Evolutionary conservation across 106 monocot species (phyloP).

Genomic region (Iris macrosiphon): DNA sequence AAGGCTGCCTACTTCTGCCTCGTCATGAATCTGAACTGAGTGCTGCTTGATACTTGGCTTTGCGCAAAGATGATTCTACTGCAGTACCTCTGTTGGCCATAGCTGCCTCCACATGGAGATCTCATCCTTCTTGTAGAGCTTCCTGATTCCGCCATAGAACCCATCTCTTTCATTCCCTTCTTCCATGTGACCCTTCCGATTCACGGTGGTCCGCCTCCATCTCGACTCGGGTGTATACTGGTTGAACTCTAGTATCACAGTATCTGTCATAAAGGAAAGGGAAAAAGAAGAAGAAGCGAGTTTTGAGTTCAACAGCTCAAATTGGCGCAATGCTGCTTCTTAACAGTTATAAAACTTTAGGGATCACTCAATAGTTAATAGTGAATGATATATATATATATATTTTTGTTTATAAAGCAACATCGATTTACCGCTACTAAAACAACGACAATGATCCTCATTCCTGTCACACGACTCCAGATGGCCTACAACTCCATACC

Average conservation of each 20-base stretch:
- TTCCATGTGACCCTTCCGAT: slow-evolving; percentile 50
- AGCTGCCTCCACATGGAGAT: slow-evolving; percentile 48
- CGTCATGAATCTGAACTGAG: too few species aligned
- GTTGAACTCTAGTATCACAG: slow-evolving; percentile 58
- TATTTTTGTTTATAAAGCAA: too few species aligned
- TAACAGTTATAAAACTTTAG: too few species aligned
- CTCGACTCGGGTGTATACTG: slow-evolving; percentile 50
- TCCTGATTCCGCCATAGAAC: slow-evolving; percentile 79
- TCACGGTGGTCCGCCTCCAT: slow-evolving; percentile 42
- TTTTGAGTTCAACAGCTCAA: too few species aligned
- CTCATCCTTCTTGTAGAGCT: slow-evolving; percentile 44
- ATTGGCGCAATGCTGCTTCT: too few species aligned
- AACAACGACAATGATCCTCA: slow-evolving; percentile 27
- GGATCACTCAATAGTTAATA: too few species aligned
- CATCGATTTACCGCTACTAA: slow-evolving; percentile 41
- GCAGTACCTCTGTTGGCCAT: slow-evolving; percentile 51
- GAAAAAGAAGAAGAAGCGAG: too few species aligned
- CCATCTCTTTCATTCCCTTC: slow-evolving; percentile 65
- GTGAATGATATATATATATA: too few species aligned
- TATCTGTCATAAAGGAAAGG: slow-evolving; percentile 23
- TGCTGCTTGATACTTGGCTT: too few species aligned
- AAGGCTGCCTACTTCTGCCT: too few species aligned
- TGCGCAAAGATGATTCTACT: slow-evolving; percentile 8
- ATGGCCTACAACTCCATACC: slow-evolving; percentile 56
- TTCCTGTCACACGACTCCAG: slow-evolving; percentile 39